Evolutionary conservation across 2,329 filamentous ascomycete species (phyloP).

Genomic region (Blumeriella jaapii): DNA sequence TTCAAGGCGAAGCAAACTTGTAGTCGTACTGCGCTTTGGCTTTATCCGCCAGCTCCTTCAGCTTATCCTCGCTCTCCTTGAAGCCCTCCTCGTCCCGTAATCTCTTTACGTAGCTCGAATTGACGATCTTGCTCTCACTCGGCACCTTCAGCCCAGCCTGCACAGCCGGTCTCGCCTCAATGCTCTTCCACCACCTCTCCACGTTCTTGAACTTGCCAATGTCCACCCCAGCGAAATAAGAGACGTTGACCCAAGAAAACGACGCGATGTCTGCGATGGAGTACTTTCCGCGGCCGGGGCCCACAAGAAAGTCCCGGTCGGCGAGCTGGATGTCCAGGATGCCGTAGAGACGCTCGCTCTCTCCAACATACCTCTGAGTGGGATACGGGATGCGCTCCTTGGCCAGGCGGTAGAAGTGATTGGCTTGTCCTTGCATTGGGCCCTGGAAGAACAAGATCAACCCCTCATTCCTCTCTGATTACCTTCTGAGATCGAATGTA

Average conservation of each 20-base stretch:
- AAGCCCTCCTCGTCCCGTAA: slow-evolving; percentile 37
- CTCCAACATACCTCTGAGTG: slow-evolving; percentile 63
- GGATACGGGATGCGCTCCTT: slow-evolving; percentile 60
- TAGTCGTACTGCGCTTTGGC: slow-evolving; percentile 24
- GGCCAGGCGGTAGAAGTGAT: slow-evolving; percentile 59
- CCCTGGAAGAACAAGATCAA: slow-evolving; percentile 36
- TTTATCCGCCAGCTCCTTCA: slow-evolving; percentile 16
- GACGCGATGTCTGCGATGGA: slow-evolving; percentile 62
- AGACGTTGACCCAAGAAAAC: slow-evolving; percentile 55
- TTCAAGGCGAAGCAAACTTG: slow-evolving; percentile 23
- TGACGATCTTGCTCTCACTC: slow-evolving; percentile 30
- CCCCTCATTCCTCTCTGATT: slow-evolving; percentile 1
- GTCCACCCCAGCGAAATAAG: slow-evolving; percentile 50
- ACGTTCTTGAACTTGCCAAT: slow-evolving; percentile 54
- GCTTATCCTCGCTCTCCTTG: slow-evolving; percentile 32
- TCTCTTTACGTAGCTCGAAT: slow-evolving; percentile 31
- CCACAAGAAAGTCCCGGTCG: slow-evolving; percentile 40
- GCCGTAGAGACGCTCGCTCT: slow-evolving; percentile 62
- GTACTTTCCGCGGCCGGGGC: slow-evolving; percentile 41
- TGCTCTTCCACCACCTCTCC: slow-evolving; percentile 53
- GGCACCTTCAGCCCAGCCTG: slow-evolving; percentile 55
- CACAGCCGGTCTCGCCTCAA: slow-evolving; percentile 46
- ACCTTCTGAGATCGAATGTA: neutral
- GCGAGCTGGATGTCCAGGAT: slow-evolving; percentile 56
- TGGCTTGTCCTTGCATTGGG: slow-evolving; percentile 63